Evolutionary conservation across 2,329 filamentous ascomycete species (phyloP), one percentile per base, ranked within the genome.

Genomic region (Mycocentrospora acerina): DNA sequence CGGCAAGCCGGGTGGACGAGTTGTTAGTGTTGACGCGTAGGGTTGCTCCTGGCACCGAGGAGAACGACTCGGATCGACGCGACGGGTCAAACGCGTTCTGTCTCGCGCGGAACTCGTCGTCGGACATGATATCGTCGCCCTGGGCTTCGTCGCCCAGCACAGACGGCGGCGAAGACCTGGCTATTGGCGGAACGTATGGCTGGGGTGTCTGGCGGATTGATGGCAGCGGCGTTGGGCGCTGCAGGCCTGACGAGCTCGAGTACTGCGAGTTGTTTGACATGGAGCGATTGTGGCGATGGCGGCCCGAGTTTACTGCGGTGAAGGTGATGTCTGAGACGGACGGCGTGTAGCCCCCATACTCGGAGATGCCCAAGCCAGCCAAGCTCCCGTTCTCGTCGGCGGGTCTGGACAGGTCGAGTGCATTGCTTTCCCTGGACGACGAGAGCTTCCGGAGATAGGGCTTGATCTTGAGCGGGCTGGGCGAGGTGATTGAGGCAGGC

Each of bases 141-240:
- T 70, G 70, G 13, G 69, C 63, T 14, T 71, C 60, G 40, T 72
- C 70, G 34, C 70, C 73, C 14, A 69, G 62, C n/a, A 71, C 53
- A 1, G 77, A 79, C 2, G 67, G 68, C 16, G 77, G 71, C 33
- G 73, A 71, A 2, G 76, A 76, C 33, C 71, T 70, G 29, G 71
- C 70, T 24, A 73, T 62, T 15, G 77, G 75, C 26, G 77, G 75
- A 4, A 76, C 78, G 61, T 76, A 79, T 7, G 74, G 71, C 32
- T 74, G 69, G 9, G 76, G 77, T 3, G 72, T 73, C 51, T 79
- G 78, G 35, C 77, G 74, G 70, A 81, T 75, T 1, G 77, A 72
- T 50, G 79, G 74, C 35, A 78, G 71, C 19, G 72, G 72, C 17
- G 71, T 73, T 2, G 75, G 73, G 22, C 72, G 71, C 41, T 69